Evolutionary conservation across 768 basidiomycete species (phyloP), one percentile per base, ranked within the genome.

Genomic region (Tulasnella calospora): DNA sequence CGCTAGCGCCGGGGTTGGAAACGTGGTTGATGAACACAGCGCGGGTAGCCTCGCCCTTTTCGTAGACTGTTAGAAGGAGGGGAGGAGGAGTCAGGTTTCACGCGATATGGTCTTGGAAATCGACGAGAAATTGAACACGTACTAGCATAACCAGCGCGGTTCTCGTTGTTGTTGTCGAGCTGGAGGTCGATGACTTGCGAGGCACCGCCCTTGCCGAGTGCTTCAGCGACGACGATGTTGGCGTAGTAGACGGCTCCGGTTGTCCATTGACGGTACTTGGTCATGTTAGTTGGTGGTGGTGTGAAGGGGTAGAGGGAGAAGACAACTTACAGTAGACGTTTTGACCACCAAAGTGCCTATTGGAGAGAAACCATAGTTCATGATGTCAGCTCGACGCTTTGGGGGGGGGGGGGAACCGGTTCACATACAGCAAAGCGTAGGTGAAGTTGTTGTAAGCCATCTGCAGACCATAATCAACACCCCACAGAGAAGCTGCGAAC

Each of bases 401-500:
- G 19, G 47, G 9, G 15, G 21, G 23, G 4, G 47, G 6, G 23
- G 47, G 30, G 27, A 33, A 8, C 15, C 6, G 10, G 15, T 23
- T 36, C 13, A 78, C 77, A 4, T 33, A 51, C 69, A 71, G 41
- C 27, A 78, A 38, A 23, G 69, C 77, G 46, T 84, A 82, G 7
- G 86, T 86, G 80, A 89, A 88, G 82, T 88, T 89, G 75, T 82
- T 83, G 57, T 84, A 85, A 23, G 87, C 88, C 86, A 89, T 85
- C 81, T 87, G 86, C 51, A 89, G 79, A 1, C 86, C 86, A 81
- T 86, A 88, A 81, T 89, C 88, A 47, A 87, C 81, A 38, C 82
- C 88, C 88, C 89, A 90, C 36, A 89, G 83, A 33, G 87, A 85
- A 2, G 86, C 86, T 3, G 86, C 87, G 77, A 89, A 89, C 57